These are phyloP conservation scores for Lepiota venenata DNA, from an alignment of 768 basidiomycete species.

Conservation along the genomic window DNA sequence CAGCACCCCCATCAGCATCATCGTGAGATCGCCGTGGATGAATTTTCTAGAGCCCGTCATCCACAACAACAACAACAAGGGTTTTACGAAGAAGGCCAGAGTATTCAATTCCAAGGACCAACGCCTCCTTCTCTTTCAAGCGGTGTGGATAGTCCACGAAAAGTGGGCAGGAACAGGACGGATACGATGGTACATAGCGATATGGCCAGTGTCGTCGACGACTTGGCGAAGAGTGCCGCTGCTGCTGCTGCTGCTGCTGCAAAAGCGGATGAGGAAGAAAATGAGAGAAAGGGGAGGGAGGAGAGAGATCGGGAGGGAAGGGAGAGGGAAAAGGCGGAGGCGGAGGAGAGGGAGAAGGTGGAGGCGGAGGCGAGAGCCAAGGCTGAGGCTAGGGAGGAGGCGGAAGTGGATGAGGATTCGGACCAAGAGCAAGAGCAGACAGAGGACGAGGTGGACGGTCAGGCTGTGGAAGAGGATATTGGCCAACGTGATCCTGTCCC, in stretches of 20 bases:
- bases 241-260: constrained; percentile 9
- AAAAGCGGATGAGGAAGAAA: constrained; percentile 13
- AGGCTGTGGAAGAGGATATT: no score
- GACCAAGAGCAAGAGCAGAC: no score
- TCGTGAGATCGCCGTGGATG: constrained; percentile 1
- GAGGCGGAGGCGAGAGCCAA: background rate
- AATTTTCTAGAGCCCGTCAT: constrained; percentile 6
- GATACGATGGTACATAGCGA: constrained; percentile 74
- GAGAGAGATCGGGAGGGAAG: constrained; percentile 11
- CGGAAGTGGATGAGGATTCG: no score
- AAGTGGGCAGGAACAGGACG: constrained; percentile 53
- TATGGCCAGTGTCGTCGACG: constrained; percentile 30
- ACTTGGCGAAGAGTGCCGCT: constrained; percentile 19
- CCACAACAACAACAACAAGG: background rate
- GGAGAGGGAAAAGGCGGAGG: background rate
- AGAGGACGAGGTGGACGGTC: no score
- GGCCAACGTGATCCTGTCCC: no score
- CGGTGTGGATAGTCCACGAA: constrained; percentile 34
- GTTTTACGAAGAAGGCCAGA: constrained; percentile 9
- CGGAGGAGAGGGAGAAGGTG: background rate
- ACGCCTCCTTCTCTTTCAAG: no score
- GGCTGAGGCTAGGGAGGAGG: background rate
- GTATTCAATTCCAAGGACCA: background rate
- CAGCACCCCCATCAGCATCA: constrained; percentile 4
- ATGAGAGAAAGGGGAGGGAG: constrained; percentile 11